Evolutionary conservation across 2,329 filamentous ascomycete genomes (phyloP), one percentile per base, ranked within the genome.

Genomic region (Aspergillus hiratsukae): DNA sequence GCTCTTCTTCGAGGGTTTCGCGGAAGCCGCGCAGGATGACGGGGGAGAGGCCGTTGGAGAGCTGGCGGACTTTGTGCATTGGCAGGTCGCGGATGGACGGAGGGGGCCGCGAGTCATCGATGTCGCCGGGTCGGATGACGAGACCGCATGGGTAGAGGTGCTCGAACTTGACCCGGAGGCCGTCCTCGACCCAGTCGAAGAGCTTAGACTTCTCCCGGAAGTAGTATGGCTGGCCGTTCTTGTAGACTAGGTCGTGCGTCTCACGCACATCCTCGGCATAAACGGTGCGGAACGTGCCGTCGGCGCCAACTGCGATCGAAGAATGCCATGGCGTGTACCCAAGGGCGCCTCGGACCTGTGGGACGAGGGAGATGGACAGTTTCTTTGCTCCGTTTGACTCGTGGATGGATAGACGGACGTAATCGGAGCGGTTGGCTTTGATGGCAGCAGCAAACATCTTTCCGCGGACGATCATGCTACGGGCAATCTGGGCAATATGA

Each of bases 11-110:
- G 0, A 74, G 75, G 1, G 76, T 81, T 43, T 79, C 74, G 9
- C 72, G 63, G 51, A 85, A 84, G 0, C 77, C 81, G 1, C 83
- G 79, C 1, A 84, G 68, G 3, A 84, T 63, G 4, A 85, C 69
- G 0, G 82, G 83, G 0, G 82, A 84, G 63, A 80, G 80, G 31
- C 71, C 64, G 56, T 83, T 77, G 0, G 81, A 71, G 0, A 85
- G 64, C 2, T 80, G 50, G 2, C 65, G 63, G 37, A 67, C 60
- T 45, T 67, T 68, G 10, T 53, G 56, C 65, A 68, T 66, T 8
- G 65, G 66, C 2, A 66, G 56, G 14, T 37, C 55, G 4, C 56
- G 53, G 48, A 68, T 61, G 1, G 66, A 67, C 4, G 65, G 65
- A 10, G 57, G 60, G 2, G 58, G 52, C 9, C 66, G 61, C 40